phyloP scores from a whole-genome alignment of 2,329 filamentous ascomycete species.

The Penicillium sp. region DNA sequence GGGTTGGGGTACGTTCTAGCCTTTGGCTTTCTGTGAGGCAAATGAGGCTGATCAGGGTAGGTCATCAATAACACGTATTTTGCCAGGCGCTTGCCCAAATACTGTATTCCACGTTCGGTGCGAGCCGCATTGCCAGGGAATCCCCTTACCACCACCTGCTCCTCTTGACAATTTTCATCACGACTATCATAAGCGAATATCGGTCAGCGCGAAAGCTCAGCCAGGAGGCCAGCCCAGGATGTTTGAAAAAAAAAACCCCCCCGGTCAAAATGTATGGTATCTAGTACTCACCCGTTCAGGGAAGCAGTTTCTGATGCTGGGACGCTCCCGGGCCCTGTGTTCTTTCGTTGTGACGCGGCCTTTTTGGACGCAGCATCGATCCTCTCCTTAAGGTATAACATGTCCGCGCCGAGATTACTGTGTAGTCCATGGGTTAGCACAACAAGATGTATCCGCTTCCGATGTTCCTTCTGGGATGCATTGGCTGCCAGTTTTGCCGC shows the following conservation, averaged over 20 bases:
- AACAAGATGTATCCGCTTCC: constrained; percentile 76
- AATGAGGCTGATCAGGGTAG: constrained; percentile 89
- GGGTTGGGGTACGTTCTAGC: constrained; percentile 53
- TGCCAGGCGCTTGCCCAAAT: constrained; percentile 90
- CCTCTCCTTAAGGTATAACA: constrained; percentile 96
- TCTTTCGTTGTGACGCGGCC: constrained; percentile 51
- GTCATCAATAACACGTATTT: constrained; percentile 89
- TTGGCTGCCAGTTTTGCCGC: background rate
- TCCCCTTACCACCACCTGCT: constrained; percentile 85
- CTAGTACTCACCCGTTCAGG: constrained; percentile 15
- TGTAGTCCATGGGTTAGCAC: constrained; percentile 93
- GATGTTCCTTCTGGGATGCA: constrained; percentile 28
- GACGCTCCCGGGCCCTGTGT: background rate
- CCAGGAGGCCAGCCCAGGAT: background rate
- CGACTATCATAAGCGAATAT: background rate
- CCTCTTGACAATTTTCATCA: constrained; percentile 49
- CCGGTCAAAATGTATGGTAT: background rate
- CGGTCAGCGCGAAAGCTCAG: background rate
- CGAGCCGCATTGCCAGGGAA: constrained; percentile 88
- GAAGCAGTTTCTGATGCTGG: too few relatives aligned
- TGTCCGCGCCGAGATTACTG: constrained; percentile 93
- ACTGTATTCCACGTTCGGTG: constrained; percentile 95
- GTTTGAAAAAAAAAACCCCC: background rate
- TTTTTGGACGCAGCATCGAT: constrained; percentile 75
- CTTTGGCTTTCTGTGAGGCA: constrained; percentile 67